These are phyloP conservation scores for Penicillium sclerotiorum DNA, from an alignment of 2,329 filamentous ascomycete species.

Conservation along the genomic window DNA sequence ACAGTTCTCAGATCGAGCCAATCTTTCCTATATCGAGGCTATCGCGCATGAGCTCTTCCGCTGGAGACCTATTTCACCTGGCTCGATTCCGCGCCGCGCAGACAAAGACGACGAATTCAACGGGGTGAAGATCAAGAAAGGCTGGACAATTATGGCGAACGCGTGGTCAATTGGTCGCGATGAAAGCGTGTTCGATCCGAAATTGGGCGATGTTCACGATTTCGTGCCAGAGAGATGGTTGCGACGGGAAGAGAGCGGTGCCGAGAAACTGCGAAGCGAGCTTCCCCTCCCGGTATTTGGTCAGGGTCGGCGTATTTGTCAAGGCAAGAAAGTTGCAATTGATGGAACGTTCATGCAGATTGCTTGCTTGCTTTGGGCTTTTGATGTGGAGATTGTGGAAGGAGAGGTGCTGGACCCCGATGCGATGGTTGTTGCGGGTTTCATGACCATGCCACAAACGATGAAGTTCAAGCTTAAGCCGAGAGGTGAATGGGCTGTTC, in stretches of 20 bases:
- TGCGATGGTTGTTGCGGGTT: conserved; percentile 27
- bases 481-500: conserved; percentile 18
- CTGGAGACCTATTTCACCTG: conserved; percentile 48
- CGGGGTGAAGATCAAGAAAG: conserved; percentile 52
- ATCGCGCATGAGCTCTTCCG: conserved; percentile 40
- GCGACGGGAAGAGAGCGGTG: neutral
- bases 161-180: conserved; percentile 50
- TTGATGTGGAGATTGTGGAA: conserved; percentile 19
- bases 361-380: conserved; percentile 26
- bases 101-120: conserved; percentile 51
- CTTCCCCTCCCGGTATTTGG: conserved; percentile 26
- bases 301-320: conserved; percentile 25
- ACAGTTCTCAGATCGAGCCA: conserved; percentile 33
- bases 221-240: conserved; percentile 27
- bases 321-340: conserved; percentile 24
- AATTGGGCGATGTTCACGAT: conserved; percentile 17
- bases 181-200: conserved; percentile 38
- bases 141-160: conserved; percentile 50
- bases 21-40: conserved; percentile 37
- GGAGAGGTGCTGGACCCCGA: conserved; percentile 23
- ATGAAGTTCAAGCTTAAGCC: conserved; percentile 22
- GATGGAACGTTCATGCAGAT: conserved; percentile 27
- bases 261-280: conserved; percentile 16
- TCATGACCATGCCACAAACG: conserved; percentile 26
- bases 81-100: conserved; percentile 52